These are phyloP conservation scores for Misopates orontium DNA, from an alignment of 257 asterid species.

Conservation along the genomic window DNA sequence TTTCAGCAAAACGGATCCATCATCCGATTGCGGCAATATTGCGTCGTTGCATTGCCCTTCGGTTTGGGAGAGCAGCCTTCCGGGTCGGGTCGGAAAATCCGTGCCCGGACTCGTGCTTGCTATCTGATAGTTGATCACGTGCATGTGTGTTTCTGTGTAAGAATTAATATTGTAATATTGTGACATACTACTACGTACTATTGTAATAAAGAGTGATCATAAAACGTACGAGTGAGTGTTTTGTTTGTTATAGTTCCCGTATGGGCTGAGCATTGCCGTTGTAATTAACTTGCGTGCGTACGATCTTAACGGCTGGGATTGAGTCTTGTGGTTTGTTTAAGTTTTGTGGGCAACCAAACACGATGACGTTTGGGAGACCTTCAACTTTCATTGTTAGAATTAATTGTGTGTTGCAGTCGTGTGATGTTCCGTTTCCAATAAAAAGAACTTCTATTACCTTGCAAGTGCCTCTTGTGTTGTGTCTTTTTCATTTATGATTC, in stretches of 20 bases:
- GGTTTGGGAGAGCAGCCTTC: slow-evolving; percentile 81
- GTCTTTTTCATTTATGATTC: too few species aligned
- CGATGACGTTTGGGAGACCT: too few species aligned
- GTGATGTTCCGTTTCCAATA: slow-evolving; percentile 21
- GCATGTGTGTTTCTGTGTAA: too few species aligned
- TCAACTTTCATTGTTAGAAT: not conserved
- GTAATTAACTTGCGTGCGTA: slow-evolving; percentile 26
- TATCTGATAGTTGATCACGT: too few species aligned
- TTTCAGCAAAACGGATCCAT: slow-evolving; percentile 40
- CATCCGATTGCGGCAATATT: slow-evolving; percentile 35
- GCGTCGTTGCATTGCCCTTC: slow-evolving; percentile 55
- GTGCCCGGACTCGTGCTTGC: slow-evolving; percentile 90
- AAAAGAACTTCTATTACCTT: not conserved
- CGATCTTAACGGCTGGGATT: slow-evolving; percentile 26
- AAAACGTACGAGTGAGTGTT: too few species aligned
- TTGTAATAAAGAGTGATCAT: not conserved
- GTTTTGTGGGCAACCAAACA: not conserved
- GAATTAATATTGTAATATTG: not conserved
- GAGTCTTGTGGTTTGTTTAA: not conserved
- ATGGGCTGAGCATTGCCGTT: slow-evolving; percentile 39
- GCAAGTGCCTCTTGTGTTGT: too few species aligned
- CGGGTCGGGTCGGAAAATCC: slow-evolving; percentile 78
- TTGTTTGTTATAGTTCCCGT: too few species aligned
- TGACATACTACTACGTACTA: too few species aligned
- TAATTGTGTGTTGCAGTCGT: not conserved